Evolutionary conservation across 495 filamentous ascomycete genomes (phyloP).

Genomic region (Aspergillus ellipticus): DNA sequence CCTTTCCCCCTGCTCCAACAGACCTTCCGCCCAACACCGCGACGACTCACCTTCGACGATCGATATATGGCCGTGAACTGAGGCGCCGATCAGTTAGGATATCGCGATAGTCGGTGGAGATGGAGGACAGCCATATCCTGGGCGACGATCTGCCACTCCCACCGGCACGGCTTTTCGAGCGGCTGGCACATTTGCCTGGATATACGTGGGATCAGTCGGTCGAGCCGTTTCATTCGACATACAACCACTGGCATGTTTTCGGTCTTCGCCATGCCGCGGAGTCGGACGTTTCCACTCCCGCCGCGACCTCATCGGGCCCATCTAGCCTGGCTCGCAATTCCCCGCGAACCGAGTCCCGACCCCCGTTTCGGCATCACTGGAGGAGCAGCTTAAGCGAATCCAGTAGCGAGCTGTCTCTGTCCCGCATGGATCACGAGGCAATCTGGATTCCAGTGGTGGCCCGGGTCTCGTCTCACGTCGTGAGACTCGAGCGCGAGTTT

Average conservation of each 20-base stretch:
- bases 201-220: constrained; percentile 72
- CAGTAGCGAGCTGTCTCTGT: constrained; percentile 44
- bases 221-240: constrained; percentile 75
- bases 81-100: constrained; percentile 16
- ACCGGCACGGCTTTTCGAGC: constrained; percentile 67
- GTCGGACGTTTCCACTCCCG: constrained; percentile 38
- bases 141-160: constrained; percentile 64
- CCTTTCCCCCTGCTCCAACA: constrained; percentile 8
- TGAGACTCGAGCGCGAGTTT: constrained; percentile 80
- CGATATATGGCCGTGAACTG: constrained; percentile 24
- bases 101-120: constrained; percentile 21
- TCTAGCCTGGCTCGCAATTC: constrained; percentile 46
- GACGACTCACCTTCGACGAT: constrained; percentile 3
- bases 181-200: constrained; percentile 65
- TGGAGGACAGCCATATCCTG: constrained; percentile 42
- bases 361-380: constrained; percentile 33
- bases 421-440: constrained; percentile 38
- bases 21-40: constrained; percentile 1
- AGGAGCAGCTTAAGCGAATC: constrained; percentile 47
- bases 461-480: constrained; percentile 70
- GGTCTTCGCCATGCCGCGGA: constrained; percentile 46
- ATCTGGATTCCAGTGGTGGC: constrained; percentile 60
- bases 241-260: constrained; percentile 70
- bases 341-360: constrained; percentile 40
- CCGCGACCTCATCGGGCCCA: constrained; percentile 43